phyloP scores from a whole-genome alignment of 75 land plant genomes.

The Pinus albicaulis region DNA sequence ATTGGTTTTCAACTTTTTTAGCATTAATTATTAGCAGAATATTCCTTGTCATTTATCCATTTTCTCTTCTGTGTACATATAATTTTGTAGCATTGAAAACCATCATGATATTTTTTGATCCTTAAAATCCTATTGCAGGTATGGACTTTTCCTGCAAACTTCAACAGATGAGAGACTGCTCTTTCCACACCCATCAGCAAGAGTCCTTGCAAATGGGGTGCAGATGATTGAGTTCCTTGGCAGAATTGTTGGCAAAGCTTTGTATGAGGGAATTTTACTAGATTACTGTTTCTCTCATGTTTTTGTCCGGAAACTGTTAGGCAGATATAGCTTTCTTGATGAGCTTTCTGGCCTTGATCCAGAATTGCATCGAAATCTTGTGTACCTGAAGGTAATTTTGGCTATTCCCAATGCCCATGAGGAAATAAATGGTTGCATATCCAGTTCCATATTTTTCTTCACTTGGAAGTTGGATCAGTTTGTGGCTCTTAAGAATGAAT shows the following conservation, averaged over 20 bases:
- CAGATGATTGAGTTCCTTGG: constrained; percentile 91
- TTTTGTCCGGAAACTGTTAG: constrained; percentile 89
- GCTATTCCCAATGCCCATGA: not conserved
- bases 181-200: constrained; percentile 79
- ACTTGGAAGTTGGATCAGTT: not conserved
- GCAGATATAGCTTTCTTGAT: constrained; percentile 90
- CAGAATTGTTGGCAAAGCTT: constrained; percentile 87
- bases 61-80: not conserved
- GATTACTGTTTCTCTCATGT: constrained; percentile 87
- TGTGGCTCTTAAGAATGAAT: not conserved
- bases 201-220: constrained; percentile 60
- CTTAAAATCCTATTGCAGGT: constrained; percentile 32
- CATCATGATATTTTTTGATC: not conserved
- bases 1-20: not conserved
- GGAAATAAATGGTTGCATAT: not conserved
- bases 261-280: constrained; percentile 94
- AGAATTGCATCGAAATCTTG: constrained; percentile 86
- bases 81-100: not conserved
- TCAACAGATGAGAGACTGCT: constrained; percentile 77
- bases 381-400: constrained; percentile 78
- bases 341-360: constrained; percentile 88
- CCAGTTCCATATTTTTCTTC: not conserved
- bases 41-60: not conserved
- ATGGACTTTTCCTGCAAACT: constrained; percentile 81
- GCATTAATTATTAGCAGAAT: not conserved